A percentile compares a stretch with the other conserved stretches of the same genome.
phyloP scores from a whole-genome alignment of 2,329 filamentous ascomycete species.

The Stagonosporopsis chrysanthemi region DNA sequence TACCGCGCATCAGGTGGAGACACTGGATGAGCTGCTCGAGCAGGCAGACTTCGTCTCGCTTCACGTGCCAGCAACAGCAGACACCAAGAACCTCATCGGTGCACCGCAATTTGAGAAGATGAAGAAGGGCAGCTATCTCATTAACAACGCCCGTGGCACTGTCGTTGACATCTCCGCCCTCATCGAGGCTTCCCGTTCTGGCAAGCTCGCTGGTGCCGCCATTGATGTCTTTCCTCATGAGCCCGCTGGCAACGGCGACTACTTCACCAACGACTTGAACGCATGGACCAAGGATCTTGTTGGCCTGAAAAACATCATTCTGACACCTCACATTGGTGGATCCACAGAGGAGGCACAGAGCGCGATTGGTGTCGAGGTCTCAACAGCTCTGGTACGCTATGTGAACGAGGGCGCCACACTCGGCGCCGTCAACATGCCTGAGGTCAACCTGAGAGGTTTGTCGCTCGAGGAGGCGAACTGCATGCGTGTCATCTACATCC shows the following conservation, averaged over 20 bases:
- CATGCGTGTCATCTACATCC: slow-evolving; percentile 93
- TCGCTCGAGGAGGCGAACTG: slow-evolving; percentile 89
- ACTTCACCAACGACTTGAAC: slow-evolving; percentile 87
- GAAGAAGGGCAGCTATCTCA: slow-evolving; percentile 91
- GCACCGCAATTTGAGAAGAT: slow-evolving; percentile 80
- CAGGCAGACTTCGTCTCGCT: slow-evolving; percentile 91
- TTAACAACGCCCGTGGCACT: slow-evolving; percentile 93
- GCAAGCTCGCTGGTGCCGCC: slow-evolving; percentile 92
- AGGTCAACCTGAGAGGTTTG: slow-evolving; percentile 87
- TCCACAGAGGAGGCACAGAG: slow-evolving; percentile 97
- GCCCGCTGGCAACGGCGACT: slow-evolving; percentile 91
- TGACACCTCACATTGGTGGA: slow-evolving; percentile 96
- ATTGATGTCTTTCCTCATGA: slow-evolving; percentile 96
- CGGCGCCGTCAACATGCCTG: slow-evolving; percentile 95
- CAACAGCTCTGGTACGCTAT: slow-evolving; percentile 85
- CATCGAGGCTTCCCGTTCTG: slow-evolving; percentile 83
- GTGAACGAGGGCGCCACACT: slow-evolving; percentile 94
- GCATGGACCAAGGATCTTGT: slow-evolving; percentile 85
- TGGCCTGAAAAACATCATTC: slow-evolving; percentile 86
- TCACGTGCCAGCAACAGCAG: slow-evolving; percentile 90
- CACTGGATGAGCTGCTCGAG: slow-evolving; percentile 76
- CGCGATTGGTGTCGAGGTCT: slow-evolving; percentile 93
- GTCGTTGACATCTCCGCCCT: slow-evolving; percentile 94
- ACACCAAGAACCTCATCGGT: slow-evolving; percentile 95
- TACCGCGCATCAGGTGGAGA: slow-evolving; percentile 82